Evolutionary conservation across 1,284 basidiomycete species (phyloP).

Genomic region (Rhizopogon parksii): DNA sequence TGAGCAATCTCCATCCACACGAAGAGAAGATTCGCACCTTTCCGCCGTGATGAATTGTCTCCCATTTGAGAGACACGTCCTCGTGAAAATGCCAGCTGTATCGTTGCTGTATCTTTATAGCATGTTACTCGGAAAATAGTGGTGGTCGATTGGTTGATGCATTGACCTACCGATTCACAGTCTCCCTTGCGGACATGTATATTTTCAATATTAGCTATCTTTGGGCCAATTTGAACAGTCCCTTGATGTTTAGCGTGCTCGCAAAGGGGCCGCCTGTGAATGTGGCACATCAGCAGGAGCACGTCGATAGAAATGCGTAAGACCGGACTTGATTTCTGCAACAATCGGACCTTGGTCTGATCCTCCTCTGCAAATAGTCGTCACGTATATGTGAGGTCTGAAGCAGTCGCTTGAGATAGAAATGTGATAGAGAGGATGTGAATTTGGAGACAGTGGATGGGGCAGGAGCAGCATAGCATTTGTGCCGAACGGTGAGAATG

Average conservation of each 20-base stretch:
- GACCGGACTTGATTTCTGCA: not conserved
- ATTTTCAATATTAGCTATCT: not conserved
- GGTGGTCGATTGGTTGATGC: not conserved
- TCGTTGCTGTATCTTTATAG: not conserved
- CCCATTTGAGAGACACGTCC: not conserved
- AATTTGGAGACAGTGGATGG: not conserved
- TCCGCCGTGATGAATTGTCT: not conserved
- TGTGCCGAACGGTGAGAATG: not conserved
- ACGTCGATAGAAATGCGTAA: not conserved
- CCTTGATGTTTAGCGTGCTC: not conserved
- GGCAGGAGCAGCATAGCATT: not conserved
- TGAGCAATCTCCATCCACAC: not conserved
- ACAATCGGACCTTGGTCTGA: not conserved
- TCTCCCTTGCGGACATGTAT: not conserved
- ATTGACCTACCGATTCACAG: not conserved
- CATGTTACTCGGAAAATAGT: not conserved
- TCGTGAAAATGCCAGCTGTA: not conserved
- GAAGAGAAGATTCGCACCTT: not conserved
- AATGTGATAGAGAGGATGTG: constrained; percentile 1
- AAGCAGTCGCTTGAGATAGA: not conserved
- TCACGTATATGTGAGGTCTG: not conserved
- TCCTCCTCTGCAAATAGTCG: constrained; percentile 2
- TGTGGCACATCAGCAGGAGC: not conserved
- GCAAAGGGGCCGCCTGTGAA: not conserved
- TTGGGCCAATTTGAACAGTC: not conserved